Base-by-base conservation (phyloP, 2,329 filamentous ascomycete species). In the Penicillium sp. region DNA sequence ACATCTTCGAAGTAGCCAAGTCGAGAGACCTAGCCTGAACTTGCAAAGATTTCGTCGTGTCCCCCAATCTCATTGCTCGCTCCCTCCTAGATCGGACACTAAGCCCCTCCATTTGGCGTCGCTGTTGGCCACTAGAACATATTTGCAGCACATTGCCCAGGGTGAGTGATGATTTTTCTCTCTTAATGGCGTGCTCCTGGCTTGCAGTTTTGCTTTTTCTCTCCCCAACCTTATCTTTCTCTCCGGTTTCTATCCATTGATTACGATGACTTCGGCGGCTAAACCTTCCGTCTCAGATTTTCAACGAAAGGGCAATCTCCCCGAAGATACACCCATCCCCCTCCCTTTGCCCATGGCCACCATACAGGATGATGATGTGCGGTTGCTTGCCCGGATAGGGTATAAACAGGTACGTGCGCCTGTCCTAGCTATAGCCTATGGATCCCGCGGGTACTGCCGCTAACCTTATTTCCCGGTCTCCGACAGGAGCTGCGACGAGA, bases 321-420 rank as follows among this genome's bases (percentile, higher is more conserved):
- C 37, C 5, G 37, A 49, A 48, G 39, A 37, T n/a, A 11, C 28
- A 5, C 22, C 17, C 17, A 15, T 41, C 31, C 47, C 55, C n/a
- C 14, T 22, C 47, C 25, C 55, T 20, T 52, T 66, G n/a, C 35
- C 67, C 31, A 79, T 79, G 76, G 71, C 74, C 11, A 69, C 71
- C 6, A 83, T 84, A 59, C 73, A 79, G 39, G 79, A 88, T 66
- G 83, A 86, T 54, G 86, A 88, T 61, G 86, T 87, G 70, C 80
- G 83, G 39, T 73, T 87, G 31, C 76, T 88, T 20, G 84, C 84
- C 57, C 81, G 83, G 56, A 87, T 88, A 67, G 86, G 86, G 34
- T 88, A 88, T 70, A 84, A 82, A 65, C 86, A 87, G 74, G 86
- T 87, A 74, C 59, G n/a, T 45, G 38, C 57, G n/a, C 31, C 50